Conservation (phyloP, 2,329 filamentous ascomycete species). For the Sporothrix euskadiensis region DNA sequence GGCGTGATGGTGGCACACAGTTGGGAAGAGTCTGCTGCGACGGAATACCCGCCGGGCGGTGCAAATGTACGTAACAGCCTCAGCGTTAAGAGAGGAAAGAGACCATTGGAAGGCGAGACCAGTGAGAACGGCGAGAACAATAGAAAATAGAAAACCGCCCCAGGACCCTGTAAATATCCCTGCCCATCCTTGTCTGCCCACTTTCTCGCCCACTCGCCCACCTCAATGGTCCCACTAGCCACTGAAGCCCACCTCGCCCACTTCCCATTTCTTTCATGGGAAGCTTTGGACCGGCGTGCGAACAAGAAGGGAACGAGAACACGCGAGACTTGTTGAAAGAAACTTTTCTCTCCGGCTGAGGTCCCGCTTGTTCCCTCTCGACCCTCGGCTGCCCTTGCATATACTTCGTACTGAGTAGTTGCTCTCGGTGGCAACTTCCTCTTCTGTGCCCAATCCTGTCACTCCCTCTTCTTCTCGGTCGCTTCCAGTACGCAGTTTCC, state of each 20-base stretch:
- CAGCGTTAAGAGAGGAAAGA: not conserved
- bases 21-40: not conserved
- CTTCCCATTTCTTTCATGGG: not conserved
- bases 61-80: not conserved
- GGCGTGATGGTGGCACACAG: not conserved
- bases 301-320: not conserved
- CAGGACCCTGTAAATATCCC: slow-evolving; percentile 13
- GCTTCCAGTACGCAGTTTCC: not conserved
- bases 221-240: not conserved
- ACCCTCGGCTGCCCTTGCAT: not conserved
- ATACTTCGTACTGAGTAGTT: not conserved
- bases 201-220: slow-evolving; percentile 1
- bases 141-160: not conserved
- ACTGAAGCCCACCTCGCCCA: not conserved
- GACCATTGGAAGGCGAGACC: slow-evolving; percentile 2
- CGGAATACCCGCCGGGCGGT: slow-evolving; percentile 5
- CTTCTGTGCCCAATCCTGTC: not conserved
- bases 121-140: not conserved
- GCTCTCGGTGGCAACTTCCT: not conserved
- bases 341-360: not conserved
- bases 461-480: not conserved
- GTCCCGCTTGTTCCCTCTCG: not conserved
- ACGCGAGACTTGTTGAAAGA: not conserved
- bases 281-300: not conserved
- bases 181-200: not conserved